Evolutionary conservation across 345 rosid genomes (phyloP).

Genomic region (Odontarrhena argentea): DNA sequence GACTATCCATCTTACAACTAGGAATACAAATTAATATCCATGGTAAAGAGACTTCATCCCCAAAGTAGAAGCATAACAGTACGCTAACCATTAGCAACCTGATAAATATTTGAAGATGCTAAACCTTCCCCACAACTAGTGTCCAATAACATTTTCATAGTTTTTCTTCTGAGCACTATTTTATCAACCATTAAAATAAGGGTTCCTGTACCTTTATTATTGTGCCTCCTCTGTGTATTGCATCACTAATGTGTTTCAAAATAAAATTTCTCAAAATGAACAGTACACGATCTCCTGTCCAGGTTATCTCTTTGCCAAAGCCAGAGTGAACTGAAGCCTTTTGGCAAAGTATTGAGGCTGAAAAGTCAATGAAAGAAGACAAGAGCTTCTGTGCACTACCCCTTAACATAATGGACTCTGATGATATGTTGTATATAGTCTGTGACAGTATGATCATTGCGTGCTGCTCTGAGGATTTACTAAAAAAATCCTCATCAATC

Average conservation of each 20-base stretch:
- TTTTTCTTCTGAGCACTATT: neutral
- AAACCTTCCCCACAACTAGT: conserved; percentile 17
- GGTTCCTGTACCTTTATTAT: conserved; percentile 62
- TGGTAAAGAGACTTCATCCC: conserved; percentile 1
- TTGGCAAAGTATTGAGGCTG: conserved; percentile 49
- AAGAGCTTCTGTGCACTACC: conserved; percentile 71
- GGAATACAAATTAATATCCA: conserved; percentile 8
- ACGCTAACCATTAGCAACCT: conserved; percentile 19
- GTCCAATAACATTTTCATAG: neutral
- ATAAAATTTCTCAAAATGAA: conserved; percentile 59
- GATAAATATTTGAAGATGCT: conserved; percentile 7
- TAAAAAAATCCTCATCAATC: conserved; percentile 57
- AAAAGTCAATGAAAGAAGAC: conserved; percentile 75
- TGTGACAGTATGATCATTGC: conserved; percentile 74
- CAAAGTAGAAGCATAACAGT: conserved; percentile 10
- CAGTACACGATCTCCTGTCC: conserved; percentile 61
- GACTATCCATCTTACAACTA: conserved; percentile 1
- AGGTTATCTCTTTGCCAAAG: conserved; percentile 44
- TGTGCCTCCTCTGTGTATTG: conserved; percentile 58
- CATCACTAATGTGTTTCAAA: conserved; percentile 68
- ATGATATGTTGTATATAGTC: conserved; percentile 70
- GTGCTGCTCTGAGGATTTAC: conserved; percentile 55
- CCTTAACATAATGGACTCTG: conserved; percentile 71
- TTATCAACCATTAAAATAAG: neutral
- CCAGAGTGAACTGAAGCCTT: conserved; percentile 40